Percentiles rank a stretch among this genome's conserved stretches.
Evolutionary conservation across 208 protist species (phyloP).

Genomic region (Porcisia hertigi): DNA sequence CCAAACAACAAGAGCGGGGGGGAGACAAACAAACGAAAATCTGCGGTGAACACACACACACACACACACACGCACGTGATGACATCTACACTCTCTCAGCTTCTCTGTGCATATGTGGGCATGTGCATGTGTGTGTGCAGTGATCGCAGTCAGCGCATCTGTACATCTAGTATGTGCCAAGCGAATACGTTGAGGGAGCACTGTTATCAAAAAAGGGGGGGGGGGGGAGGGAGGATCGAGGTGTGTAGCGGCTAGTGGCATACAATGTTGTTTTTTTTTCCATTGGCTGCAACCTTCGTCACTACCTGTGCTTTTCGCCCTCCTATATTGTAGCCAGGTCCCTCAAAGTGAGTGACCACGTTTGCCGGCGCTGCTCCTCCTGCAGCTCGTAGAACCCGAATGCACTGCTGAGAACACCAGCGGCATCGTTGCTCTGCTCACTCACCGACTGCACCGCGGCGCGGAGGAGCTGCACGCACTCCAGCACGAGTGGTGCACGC

Average conservation of each 20-base stretch:
- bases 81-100: no score
- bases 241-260: neutral
- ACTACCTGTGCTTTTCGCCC: neutral
- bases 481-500: slow-evolving; percentile 51
- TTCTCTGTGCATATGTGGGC: no score
- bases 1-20: no score
- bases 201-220: no score
- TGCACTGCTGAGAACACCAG: slow-evolving; percentile 35
- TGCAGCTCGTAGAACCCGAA: slow-evolving; percentile 60
- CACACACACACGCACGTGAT: no score
- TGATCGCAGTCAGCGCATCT: neutral
- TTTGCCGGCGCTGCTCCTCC: slow-evolving; percentile 57
- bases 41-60: no score
- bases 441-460: slow-evolving; percentile 52
- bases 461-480: slow-evolving; percentile 56
- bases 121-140: neutral
- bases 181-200: neutral
- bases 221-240: neutral
- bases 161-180: slow-evolving; percentile 1
- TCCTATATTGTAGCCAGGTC: slow-evolving; percentile 29
- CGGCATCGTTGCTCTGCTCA: slow-evolving; percentile 40
- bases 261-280: neutral
- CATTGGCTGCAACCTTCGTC: neutral
- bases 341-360: slow-evolving; percentile 59
- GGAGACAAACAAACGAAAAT: no score